phyloP scores from a whole-genome alignment of 306 rosid genomes.

The Ceratonia siliqua region DNA sequence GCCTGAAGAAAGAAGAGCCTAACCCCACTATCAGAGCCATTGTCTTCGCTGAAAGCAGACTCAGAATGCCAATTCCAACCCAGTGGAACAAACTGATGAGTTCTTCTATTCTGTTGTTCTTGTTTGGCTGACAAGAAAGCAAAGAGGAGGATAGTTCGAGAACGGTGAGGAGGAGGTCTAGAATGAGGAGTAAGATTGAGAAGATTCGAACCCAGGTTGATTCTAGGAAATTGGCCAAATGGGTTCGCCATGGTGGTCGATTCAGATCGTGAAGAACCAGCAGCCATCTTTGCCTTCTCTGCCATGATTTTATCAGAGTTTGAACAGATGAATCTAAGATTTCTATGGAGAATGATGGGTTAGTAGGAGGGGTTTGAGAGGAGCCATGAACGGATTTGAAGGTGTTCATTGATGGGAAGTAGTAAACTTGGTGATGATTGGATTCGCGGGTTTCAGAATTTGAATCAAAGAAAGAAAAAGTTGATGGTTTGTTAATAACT shows the following conservation, averaged over 20 bases:
- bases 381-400: slow-evolving; percentile 34
- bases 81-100: slow-evolving; percentile 45
- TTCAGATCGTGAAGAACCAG: slow-evolving; percentile 30
- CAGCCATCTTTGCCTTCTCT: slow-evolving; percentile 54
- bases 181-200: slow-evolving; percentile 46
- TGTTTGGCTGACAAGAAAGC: slow-evolving; percentile 35
- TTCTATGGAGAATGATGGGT: slow-evolving; percentile 37
- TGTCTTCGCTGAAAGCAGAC: slow-evolving; percentile 51
- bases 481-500: not conserved
- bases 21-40: slow-evolving; percentile 48
- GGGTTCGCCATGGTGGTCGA: slow-evolving; percentile 57
- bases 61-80: slow-evolving; percentile 63
- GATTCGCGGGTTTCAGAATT: not conserved
- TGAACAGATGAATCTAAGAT: slow-evolving; percentile 44
- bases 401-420: slow-evolving; percentile 39
- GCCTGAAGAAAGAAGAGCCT: slow-evolving; percentile 50
- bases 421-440: slow-evolving; percentile 9
- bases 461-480: not conserved
- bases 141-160: slow-evolving; percentile 69
- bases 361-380: slow-evolving; percentile 31
- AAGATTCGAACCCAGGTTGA: slow-evolving; percentile 50
- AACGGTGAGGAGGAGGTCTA: slow-evolving; percentile 64
- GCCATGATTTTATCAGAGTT: slow-evolving; percentile 53
- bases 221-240: slow-evolving; percentile 53
- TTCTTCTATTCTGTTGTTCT: slow-evolving; percentile 15